Conservation (phyloP, 2,329 filamentous ascomycete genomes). For the Penicillium sp. region DNA sequence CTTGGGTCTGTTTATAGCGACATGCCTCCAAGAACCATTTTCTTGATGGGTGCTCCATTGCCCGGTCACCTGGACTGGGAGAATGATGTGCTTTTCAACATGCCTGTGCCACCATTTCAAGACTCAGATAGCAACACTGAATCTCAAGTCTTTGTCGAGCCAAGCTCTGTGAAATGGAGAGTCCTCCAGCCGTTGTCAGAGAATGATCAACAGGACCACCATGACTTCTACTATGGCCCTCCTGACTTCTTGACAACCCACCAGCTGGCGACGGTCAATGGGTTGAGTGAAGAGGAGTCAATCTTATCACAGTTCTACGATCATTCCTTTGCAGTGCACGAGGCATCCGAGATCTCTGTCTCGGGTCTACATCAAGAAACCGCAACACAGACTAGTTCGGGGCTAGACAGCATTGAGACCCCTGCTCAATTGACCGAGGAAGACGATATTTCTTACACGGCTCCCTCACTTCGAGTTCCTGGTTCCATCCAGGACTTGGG, state of each 20-base stretch:
- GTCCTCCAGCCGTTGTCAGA: slow-evolving; percentile 21
- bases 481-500: slow-evolving; percentile 57
- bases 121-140: slow-evolving; percentile 6
- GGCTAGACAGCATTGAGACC: slow-evolving; percentile 15
- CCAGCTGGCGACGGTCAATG: slow-evolving; percentile 22
- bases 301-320: slow-evolving; percentile 64
- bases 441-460: slow-evolving; percentile 4
- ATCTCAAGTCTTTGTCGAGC: slow-evolving; percentile 7
- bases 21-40: slow-evolving; percentile 39
- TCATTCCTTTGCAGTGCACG: slow-evolving; percentile 67
- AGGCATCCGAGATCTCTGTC: slow-evolving; percentile 42
- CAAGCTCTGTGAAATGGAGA: slow-evolving; percentile 27
- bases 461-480: slow-evolving; percentile 30
- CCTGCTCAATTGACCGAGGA: slow-evolving; percentile 6
- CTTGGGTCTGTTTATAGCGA: no score
- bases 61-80: slow-evolving; percentile 51
- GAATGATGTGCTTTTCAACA: slow-evolving; percentile 46
- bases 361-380: slow-evolving; percentile 19
- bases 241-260: slow-evolving; percentile 29
- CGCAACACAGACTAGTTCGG: slow-evolving; percentile 22
- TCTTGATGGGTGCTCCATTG: slow-evolving; percentile 59
- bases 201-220: slow-evolving; percentile 6
- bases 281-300: slow-evolving; percentile 27
- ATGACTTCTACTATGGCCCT: slow-evolving; percentile 10
- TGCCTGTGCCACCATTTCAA: slow-evolving; percentile 39